Evolutionary conservation across 2,329 filamentous ascomycete species (phyloP).

Genomic region (Claviceps monticola): DNA sequence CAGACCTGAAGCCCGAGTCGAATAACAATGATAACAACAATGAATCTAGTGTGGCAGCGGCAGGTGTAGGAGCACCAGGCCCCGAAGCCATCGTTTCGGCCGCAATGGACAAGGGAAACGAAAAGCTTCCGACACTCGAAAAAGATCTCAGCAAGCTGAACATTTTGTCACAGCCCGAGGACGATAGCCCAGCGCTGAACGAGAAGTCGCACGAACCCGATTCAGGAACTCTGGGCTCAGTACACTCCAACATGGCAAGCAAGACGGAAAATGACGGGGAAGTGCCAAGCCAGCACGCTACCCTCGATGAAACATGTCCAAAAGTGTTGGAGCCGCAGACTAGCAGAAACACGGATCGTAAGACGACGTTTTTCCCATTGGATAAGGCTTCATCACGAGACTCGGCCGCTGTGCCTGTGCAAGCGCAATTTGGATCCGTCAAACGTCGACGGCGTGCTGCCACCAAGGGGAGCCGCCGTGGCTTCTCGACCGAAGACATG

Average conservation of each 20-base stretch:
- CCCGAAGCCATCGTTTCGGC: constrained; percentile 24
- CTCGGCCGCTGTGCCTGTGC: constrained; percentile 16
- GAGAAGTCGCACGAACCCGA: constrained; percentile 18
- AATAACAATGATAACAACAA: constrained; percentile 13
- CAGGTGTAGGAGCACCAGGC: constrained; percentile 29
- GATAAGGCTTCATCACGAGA: constrained; percentile 32
- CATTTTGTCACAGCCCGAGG: constrained; percentile 16
- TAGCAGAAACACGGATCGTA: constrained; percentile 32
- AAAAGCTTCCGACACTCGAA: constrained; percentile 12
- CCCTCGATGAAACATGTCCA: constrained; percentile 26
- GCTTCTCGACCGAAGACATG: constrained; percentile 59
- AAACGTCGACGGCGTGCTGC: constrained; percentile 53
- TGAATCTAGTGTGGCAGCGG: constrained; percentile 20
- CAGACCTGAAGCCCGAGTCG: constrained; percentile 28
- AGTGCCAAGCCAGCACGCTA: constrained; percentile 28
- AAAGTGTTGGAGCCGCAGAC: constrained; percentile 21
- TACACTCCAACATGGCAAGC: constrained; percentile 21
- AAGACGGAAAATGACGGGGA: background rate
- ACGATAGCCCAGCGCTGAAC: constrained; percentile 16
- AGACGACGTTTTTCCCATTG: constrained; percentile 41
- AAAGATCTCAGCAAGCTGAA: constrained; percentile 18
- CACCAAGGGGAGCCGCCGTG: constrained; percentile 53
- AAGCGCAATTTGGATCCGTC: constrained; percentile 31
- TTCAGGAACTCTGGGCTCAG: constrained; percentile 18
- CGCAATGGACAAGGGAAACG: constrained; percentile 15